Evolutionary conservation across 257 asterid genomes (phyloP).

Genomic region (Salvia rosmarinus): DNA sequence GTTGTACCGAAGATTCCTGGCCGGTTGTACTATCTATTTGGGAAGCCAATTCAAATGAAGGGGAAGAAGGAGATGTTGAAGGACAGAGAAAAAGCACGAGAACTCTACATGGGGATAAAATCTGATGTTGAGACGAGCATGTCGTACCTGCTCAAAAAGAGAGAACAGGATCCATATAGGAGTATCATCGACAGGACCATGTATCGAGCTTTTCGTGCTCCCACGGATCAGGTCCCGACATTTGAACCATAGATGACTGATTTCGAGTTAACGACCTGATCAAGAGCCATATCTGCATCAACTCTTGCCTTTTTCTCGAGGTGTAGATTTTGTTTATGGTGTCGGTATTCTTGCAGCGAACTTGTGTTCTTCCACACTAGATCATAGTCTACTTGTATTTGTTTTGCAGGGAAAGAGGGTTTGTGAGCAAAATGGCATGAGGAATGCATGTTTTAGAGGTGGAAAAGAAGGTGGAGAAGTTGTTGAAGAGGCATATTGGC

Average conservation of each 20-base stretch:
- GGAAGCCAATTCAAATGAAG: slow-evolving; percentile 78
- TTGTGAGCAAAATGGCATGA: no score
- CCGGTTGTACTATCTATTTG: slow-evolving; percentile 78
- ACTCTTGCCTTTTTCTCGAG: background rate
- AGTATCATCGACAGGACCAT: slow-evolving; percentile 60
- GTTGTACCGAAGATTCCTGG: slow-evolving; percentile 88
- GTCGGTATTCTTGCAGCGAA: no score
- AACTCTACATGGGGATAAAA: slow-evolving; percentile 67
- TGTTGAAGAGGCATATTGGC: no score
- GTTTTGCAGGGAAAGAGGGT: no score
- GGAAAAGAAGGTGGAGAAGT: no score
- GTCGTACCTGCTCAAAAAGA: slow-evolving; percentile 64
- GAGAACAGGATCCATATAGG: slow-evolving; percentile 88
- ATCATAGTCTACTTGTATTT: no score
- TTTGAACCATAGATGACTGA: slow-evolving; percentile 54
- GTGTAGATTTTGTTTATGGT: background rate
- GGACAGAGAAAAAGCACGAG: slow-evolving; percentile 68
- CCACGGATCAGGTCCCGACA: slow-evolving; percentile 65
- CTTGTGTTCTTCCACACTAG: no score
- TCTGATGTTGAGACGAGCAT: slow-evolving; percentile 65
- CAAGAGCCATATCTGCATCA: background rate
- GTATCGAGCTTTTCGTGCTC: slow-evolving; percentile 55
- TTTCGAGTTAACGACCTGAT: slow-evolving; percentile 20
- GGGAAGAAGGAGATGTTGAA: slow-evolving; percentile 65
- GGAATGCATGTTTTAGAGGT: no score